These are phyloP conservation scores for Plenodomus biglobosus DNA, from an alignment of 2,329 filamentous ascomycete species.

Conservation along the genomic window DNA sequence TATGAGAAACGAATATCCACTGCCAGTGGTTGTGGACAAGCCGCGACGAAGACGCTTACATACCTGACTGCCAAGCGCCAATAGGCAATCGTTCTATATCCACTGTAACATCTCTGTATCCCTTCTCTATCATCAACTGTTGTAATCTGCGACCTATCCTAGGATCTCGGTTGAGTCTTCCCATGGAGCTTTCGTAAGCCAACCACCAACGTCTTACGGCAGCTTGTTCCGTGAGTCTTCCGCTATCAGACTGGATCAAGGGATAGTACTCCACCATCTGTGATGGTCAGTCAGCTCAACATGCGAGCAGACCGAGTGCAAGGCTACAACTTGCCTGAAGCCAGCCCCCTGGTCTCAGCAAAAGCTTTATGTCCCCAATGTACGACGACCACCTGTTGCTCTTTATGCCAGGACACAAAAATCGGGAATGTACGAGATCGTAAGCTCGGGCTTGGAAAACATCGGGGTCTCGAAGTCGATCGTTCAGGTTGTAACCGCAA, in stretches of 20 bases:
- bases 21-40: background rate
- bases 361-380: constrained; percentile 70
- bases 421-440: constrained; percentile 79
- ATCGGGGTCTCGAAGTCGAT: constrained; percentile 39
- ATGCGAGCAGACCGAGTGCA: background rate
- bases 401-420: constrained; percentile 72
- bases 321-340: constrained; percentile 39
- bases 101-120: constrained; percentile 35
- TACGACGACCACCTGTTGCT: constrained; percentile 72
- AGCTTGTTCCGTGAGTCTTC: constrained; percentile 63
- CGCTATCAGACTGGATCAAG: constrained; percentile 83
- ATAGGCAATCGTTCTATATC: constrained; percentile 39
- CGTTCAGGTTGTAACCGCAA: constrained; percentile 44
- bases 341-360: constrained; percentile 78
- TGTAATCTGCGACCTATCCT: constrained; percentile 37
- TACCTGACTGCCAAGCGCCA: constrained; percentile 43
- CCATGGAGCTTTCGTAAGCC: constrained; percentile 41
- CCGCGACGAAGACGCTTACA: constrained; percentile 1
- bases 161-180: constrained; percentile 36
- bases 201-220: constrained; percentile 43
- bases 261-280: constrained; percentile 88
- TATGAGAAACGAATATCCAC: background rate
- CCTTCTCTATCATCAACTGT: constrained; percentile 32
- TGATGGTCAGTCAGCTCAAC: background rate
- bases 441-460: constrained; percentile 69